Percentiles rank a stretch among this genome's conserved stretches.
Conservation (phyloP, 1,284 basidiomycete genomes). For the Ustilago loliicola region DNA sequence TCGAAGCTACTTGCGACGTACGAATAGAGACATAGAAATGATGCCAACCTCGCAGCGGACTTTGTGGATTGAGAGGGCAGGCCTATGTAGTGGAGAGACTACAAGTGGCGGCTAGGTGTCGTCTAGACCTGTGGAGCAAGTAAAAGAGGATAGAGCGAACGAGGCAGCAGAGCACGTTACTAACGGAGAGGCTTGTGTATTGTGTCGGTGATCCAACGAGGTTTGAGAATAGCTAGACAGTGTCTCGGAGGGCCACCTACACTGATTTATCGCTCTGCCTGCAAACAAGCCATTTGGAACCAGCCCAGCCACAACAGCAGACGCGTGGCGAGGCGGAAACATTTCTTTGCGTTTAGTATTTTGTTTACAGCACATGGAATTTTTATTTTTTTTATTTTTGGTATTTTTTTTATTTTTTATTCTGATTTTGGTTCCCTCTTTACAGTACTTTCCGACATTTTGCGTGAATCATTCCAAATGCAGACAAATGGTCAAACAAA, state of each 20-base stretch:
- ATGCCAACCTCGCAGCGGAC: not conserved
- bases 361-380: not conserved
- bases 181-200: not conserved
- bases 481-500: too few species aligned
- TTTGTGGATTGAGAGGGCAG: not conserved
- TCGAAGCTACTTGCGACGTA: not conserved
- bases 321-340: too few species aligned
- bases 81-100: not conserved
- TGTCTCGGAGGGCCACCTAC: slow-evolving; percentile 19
- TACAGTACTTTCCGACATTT: not conserved
- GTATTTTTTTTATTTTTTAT: not conserved
- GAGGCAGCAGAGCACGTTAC: not conserved
- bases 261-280: not conserved
- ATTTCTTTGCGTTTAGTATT: not conserved
- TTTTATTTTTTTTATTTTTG: not conserved
- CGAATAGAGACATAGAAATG: not conserved
- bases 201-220: slow-evolving; percentile 13
- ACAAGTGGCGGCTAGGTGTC: not conserved
- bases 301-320: not conserved
- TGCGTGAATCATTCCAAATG: too few species aligned
- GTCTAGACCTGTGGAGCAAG: not conserved
- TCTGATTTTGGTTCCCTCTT: not conserved
- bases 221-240: slow-evolving; percentile 12
- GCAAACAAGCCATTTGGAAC: too few species aligned
- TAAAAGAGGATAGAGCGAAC: not conserved